Base-by-base conservation (phyloP, 192 early-diverging fungal species). In the Podila minutissima region DNA sequence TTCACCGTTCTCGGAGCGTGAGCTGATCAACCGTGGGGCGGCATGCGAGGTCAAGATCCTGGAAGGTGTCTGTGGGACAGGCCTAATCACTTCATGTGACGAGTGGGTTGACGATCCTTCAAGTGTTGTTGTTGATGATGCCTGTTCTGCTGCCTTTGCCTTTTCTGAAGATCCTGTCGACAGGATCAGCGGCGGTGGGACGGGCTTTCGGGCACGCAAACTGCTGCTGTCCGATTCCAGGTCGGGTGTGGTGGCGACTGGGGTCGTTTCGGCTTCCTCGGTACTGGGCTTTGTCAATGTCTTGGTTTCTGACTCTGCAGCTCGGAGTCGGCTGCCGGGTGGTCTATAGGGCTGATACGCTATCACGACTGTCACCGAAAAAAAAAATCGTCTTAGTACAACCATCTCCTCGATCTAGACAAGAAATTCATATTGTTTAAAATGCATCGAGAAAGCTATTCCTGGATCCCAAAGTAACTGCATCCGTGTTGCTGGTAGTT, bases 331-430 rank as follows among this genome's bases (percentile, higher is more conserved):
- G 57, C 77, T 81, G 32, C 50, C 70, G 26, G 77, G 77, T 13
- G 77, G 77, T 50, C 77, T 59, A 49, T 81, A 81, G 15, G 77
- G 77, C 37, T 73, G 77, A n/a, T 65, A 73, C 6, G 76, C 17
- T 19, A 61, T 50, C 12, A 63, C 50, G 19, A 60, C 15, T 12
- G 62, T 32, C 9, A 49, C 51, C 11, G 57, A 0, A 50, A 46
- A 59, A 15, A 61, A 28, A 20, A 55, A 55, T 55, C 17, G 24
- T n/a, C 51, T 53, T 26, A 24, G 24, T 12, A 55, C n/a, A 10
- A 26, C 24, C 53, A 55, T 55, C 53, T 24, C 53, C 53, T 24
- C 22, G 8, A 55, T 55, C 53, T 55, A 24, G 41, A 46, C 9
- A 26, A 8, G 13, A 53, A 53, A 4, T 10, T 22, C 19, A 22